Conservation (phyloP, 331 rosid genomes). For the Acacia pycnantha region DNA sequence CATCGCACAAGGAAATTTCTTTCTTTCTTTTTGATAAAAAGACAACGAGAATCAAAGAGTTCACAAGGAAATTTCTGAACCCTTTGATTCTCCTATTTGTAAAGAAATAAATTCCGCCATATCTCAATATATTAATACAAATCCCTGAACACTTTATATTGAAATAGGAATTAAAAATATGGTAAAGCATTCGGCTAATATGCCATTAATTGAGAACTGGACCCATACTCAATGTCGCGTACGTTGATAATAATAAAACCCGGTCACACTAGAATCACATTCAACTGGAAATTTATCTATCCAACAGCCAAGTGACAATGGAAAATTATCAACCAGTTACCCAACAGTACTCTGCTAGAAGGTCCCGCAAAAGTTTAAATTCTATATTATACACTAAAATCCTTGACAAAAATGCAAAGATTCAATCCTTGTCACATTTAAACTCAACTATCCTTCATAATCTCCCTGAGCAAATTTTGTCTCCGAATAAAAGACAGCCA, state of each 20-base stretch:
- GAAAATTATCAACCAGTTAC: slow-evolving; percentile 7
- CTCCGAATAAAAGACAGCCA: slow-evolving; percentile 79
- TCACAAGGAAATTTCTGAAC: no score
- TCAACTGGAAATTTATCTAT: background rate
- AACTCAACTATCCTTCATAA: slow-evolving; percentile 60
- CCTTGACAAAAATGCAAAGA: slow-evolving; percentile 19
- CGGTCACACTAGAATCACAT: background rate
- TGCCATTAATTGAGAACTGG: background rate
- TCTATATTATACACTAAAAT: slow-evolving; percentile 16
- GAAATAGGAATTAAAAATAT: background rate
- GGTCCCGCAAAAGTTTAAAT: background rate
- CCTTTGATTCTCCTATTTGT: no score
- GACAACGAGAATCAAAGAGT: no score
- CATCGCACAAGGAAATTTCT: no score
- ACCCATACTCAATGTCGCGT: background rate
- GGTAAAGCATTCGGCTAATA: background rate
- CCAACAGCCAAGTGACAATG: background rate
- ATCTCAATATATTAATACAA: no score
- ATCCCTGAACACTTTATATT: no score
- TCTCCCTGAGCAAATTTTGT: slow-evolving; percentile 83
- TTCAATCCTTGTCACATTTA: slow-evolving; percentile 6
- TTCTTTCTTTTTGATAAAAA: no score
- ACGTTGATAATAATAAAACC: background rate
- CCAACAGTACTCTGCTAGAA: background rate
- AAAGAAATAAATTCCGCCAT: no score